Percentiles rank a stretch among this genome's conserved stretches.
Evolutionary conservation across 805 yeast species (phyloP).

Genomic region (Candida sphagnicola): DNA sequence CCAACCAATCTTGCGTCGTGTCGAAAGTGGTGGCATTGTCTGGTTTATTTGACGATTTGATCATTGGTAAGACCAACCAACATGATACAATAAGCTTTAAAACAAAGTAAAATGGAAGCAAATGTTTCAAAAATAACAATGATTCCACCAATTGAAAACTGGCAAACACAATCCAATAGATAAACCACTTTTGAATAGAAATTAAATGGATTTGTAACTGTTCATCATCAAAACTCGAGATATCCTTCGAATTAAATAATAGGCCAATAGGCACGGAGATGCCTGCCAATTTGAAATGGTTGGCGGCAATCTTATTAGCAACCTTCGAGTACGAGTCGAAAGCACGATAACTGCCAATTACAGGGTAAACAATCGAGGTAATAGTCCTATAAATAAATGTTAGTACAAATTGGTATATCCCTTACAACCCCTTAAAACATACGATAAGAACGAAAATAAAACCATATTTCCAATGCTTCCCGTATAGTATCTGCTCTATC

Average conservation of each 20-base stretch:
- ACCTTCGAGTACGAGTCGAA: slow-evolving; percentile 38
- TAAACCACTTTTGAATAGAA: slow-evolving; percentile 37
- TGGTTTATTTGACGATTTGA: slow-evolving; percentile 10
- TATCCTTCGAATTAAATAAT: slow-evolving; percentile 9
- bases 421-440: slow-evolving; percentile 6
- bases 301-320: slow-evolving; percentile 24
- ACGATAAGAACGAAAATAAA: slow-evolving; percentile 17
- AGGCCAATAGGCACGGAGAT: slow-evolving; percentile 31
- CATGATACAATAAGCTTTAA: slow-evolving; percentile 44
- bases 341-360: slow-evolving; percentile 58
- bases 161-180: slow-evolving; percentile 64
- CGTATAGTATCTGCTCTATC: too few relatives aligned
- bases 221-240: slow-evolving; percentile 7
- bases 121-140: slow-evolving; percentile 39
- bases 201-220: slow-evolving; percentile 21
- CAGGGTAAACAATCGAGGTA: slow-evolving; percentile 52
- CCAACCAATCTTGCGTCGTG: slow-evolving; percentile 23
- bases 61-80: slow-evolving; percentile 58
- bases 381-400: slow-evolving; percentile 18
- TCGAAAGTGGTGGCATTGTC: slow-evolving; percentile 8
- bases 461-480: too few relatives aligned
- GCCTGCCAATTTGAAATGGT: slow-evolving; percentile 33
- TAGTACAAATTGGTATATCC: background rate
- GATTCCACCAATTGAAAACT: slow-evolving; percentile 36
- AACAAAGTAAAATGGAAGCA: slow-evolving; percentile 55